Percentiles rank a stretch among this genome's conserved stretches.
These are phyloP conservation scores for Boechera retrofracta DNA, from an alignment of 345 rosid genomes.

Conservation along the genomic window DNA sequence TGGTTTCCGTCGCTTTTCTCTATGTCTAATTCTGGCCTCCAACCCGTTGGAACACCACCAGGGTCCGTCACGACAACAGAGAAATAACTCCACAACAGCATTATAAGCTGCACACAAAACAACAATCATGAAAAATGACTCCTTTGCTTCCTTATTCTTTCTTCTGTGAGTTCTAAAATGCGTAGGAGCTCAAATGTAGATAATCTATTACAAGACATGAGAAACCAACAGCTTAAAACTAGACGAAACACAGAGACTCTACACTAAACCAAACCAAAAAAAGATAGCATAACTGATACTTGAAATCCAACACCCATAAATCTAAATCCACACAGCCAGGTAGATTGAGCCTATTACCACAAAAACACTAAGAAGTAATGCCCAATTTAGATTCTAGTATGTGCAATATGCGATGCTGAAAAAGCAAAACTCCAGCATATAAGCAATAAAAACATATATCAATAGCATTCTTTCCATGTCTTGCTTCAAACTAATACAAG, in stretches of 20 bases:
- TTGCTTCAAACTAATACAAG: conserved; percentile 1
- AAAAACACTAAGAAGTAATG: neutral
- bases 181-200: neutral
- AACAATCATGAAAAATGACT: neutral
- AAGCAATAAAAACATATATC: conserved; percentile 10
- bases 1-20: conserved; percentile 52
- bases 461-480: neutral
- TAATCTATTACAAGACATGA: neutral
- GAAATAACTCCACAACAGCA: conserved; percentile 82
- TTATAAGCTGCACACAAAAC: conserved; percentile 60
- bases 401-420: neutral
- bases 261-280: neutral
- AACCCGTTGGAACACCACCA: conserved; percentile 76
- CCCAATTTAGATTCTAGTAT: neutral
- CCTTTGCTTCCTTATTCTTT: conserved; percentile 1
- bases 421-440: neutral
- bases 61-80: conserved; percentile 77
- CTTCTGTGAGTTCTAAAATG: neutral
- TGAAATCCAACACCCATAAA: neutral
- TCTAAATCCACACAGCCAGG: neutral
- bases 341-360: neutral
- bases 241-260: conserved; percentile 14
- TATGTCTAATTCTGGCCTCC: conserved; percentile 66
- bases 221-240: neutral
- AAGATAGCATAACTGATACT: neutral